phyloP scores from a whole-genome alignment of 1,284 basidiomycete species.

The Lentinula novae-zelandiae region DNA sequence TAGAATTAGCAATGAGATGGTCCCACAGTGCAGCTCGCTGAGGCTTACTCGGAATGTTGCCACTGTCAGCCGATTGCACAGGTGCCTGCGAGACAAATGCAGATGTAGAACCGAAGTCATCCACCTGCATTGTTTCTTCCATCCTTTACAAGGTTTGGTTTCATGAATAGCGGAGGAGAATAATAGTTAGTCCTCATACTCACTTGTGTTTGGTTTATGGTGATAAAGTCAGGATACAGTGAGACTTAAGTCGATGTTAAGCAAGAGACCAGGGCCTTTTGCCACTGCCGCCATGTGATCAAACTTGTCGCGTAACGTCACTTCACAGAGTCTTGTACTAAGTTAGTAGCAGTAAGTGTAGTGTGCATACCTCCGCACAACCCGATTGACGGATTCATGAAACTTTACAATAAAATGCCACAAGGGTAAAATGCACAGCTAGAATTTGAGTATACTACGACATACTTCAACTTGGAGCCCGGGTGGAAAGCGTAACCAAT shows the following conservation, averaged over 20 bases:
- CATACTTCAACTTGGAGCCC: not conserved
- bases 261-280: not conserved
- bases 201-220: not conserved
- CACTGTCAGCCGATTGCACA: not conserved
- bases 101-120: conserved; percentile 8
- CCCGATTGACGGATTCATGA: too few relatives aligned
- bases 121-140: conserved; percentile 24
- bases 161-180: not conserved
- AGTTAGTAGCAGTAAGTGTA: too few relatives aligned
- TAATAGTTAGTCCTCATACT: not conserved
- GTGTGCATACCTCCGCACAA: too few relatives aligned
- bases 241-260: not conserved
- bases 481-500: not conserved
- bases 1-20: not conserved
- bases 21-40: not conserved
- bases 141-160: not conserved
- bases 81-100: not conserved
- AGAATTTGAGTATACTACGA: too few relatives aligned
- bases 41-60: not conserved
- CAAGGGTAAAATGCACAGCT: too few relatives aligned
- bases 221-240: too few relatives aligned
- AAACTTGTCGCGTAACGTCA: not conserved
- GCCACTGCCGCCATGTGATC: not conserved
- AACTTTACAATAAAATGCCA: too few relatives aligned
- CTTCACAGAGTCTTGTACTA: not conserved